These are phyloP conservation scores for Suhomyces panamericanus DNA, from an alignment of 1,139 yeast species.

Conservation along the genomic window DNA sequence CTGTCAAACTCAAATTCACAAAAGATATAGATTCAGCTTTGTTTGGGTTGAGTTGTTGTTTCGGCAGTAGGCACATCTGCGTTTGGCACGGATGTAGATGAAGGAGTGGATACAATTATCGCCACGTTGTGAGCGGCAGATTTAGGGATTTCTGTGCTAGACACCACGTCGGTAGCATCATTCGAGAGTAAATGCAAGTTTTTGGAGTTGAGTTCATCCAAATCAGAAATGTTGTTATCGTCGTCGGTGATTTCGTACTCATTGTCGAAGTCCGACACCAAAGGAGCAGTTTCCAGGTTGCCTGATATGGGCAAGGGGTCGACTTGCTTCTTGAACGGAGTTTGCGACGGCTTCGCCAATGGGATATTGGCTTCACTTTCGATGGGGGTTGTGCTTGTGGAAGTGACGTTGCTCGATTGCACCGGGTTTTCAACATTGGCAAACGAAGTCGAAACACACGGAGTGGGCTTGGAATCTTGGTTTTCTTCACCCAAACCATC, in stretches of 20 bases:
- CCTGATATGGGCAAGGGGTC: conserved; percentile 58
- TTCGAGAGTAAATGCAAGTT: conserved; percentile 9
- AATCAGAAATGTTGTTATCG: conserved; percentile 23
- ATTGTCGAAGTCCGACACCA: conserved; percentile 31
- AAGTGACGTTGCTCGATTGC: conserved; percentile 16
- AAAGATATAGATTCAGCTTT: conserved; percentile 6
- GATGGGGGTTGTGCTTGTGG: conserved; percentile 22
- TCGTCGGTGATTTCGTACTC: conserved; percentile 35
- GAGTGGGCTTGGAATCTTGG: conserved; percentile 3
- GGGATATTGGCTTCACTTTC: conserved; percentile 12
- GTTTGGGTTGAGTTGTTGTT: neutral
- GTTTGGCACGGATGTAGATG: conserved; percentile 13
- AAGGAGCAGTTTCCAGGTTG: conserved; percentile 40
- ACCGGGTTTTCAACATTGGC: neutral
- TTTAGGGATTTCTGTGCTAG: neutral
- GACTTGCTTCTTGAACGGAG: conserved; percentile 46
- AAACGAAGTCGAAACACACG: conserved; percentile 5
- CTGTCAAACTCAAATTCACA: neutral
- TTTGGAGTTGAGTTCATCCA: conserved; percentile 18
- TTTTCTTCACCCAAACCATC: conserved; percentile 9
- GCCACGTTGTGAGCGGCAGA: conserved; percentile 18
- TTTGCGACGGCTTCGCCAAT: conserved; percentile 18
- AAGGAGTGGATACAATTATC: conserved; percentile 29
- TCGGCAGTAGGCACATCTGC: neutral
- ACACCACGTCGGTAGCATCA: conserved; percentile 1